Evolutionary conservation across 1,284 basidiomycete species (phyloP).

Genomic region (Trichosporon inkin): DNA sequence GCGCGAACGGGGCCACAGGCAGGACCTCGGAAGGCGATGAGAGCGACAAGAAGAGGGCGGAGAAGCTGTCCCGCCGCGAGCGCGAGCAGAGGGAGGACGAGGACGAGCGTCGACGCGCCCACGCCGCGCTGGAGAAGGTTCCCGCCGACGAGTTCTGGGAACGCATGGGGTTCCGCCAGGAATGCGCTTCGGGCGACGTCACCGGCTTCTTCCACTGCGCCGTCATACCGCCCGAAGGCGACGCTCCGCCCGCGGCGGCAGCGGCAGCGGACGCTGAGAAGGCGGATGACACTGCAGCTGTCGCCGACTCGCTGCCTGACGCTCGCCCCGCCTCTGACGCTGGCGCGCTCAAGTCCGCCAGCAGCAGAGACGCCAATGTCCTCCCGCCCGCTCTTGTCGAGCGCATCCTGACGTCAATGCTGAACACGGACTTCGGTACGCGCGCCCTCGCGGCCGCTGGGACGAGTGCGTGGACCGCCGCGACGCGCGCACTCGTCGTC

Average conservation of each 20-base stretch:
- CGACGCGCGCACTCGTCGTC: slow-evolving; percentile 52
- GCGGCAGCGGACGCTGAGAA: not conserved
- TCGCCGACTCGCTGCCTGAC: too few species aligned
- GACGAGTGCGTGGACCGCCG: slow-evolving; percentile 64
- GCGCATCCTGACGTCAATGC: slow-evolving; percentile 63
- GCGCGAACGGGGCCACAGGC: not conserved
- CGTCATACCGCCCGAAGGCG: not conserved
- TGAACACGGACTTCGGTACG: slow-evolving; percentile 73
- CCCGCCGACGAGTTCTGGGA: slow-evolving; percentile 81
- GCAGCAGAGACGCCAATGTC: not conserved
- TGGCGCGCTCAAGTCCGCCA: not conserved
- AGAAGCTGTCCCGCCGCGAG: slow-evolving; percentile 33
- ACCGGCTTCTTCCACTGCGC: slow-evolving; percentile 75
- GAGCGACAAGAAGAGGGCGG: not conserved
- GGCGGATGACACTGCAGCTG: not conserved
- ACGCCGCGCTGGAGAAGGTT: slow-evolving; percentile 48
- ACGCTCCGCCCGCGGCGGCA: not conserved
- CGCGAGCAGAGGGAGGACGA: slow-evolving; percentile 42
- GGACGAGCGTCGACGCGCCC: slow-evolving; percentile 40
- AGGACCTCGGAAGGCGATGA: not conserved
- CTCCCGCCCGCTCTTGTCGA: slow-evolving; percentile 63
- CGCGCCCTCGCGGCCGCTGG: slow-evolving; percentile 61
- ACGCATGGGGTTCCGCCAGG: slow-evolving; percentile 87
- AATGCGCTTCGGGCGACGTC: slow-evolving; percentile 76
- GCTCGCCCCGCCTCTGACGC: not conserved